Evolutionary conservation across 2,329 filamentous ascomycete genomes (phyloP).

Genomic region (Clonostachys sp.): DNA sequence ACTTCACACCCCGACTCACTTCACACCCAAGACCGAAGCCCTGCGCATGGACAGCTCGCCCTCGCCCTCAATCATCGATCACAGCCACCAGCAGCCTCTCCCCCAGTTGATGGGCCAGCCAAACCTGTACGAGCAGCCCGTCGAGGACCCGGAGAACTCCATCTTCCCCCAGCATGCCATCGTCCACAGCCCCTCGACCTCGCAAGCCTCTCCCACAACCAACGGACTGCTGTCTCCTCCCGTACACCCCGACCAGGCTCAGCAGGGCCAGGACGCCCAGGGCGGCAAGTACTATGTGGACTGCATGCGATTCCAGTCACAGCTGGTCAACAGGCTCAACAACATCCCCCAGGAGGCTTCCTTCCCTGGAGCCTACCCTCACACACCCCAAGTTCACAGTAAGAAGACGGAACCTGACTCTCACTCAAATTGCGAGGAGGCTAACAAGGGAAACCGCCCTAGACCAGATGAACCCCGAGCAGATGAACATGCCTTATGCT

Average conservation of each 20-base stretch:
- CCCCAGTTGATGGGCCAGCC: constrained; percentile 1
- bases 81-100: constrained; percentile 1
- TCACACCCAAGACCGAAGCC: background rate
- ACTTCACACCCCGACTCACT: background rate
- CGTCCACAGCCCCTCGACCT: constrained; percentile 11
- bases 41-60: background rate
- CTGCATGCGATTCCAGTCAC: constrained; percentile 15
- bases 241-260: background rate
- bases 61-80: background rate
- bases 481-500: no score
- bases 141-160: constrained; percentile 4
- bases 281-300: constrained; percentile 12
- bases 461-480: no score
- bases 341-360: constrained; percentile 7
- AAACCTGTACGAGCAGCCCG: constrained; percentile 6
- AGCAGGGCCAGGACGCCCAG: background rate
- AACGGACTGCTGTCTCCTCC: constrained; percentile 4
- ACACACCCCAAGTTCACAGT: background rate
- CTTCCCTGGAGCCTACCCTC: background rate
- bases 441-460: no score
- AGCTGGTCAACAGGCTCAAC: constrained; percentile 13
- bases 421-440: no score
- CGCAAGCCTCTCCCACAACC: constrained; percentile 7
- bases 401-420: no score
- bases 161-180: constrained; percentile 5